Evolutionary conservation across 2,329 filamentous ascomycete genomes (phyloP).

Genomic region (Corynespora cassiicola): DNA sequence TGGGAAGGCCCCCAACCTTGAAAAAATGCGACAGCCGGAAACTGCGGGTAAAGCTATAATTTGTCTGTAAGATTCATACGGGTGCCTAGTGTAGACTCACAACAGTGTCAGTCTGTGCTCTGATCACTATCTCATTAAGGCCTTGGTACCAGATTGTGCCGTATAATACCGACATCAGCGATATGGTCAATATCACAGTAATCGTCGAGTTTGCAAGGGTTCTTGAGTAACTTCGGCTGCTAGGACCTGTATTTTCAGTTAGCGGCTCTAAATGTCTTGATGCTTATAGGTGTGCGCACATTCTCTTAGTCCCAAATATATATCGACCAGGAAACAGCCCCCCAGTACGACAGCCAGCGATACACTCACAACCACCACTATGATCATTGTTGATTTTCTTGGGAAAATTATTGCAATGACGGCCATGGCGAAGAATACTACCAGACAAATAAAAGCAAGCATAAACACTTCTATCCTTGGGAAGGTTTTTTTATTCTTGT

Average conservation of each 20-base stretch:
- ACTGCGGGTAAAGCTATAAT: constrained; percentile 3
- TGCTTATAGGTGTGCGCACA: too few species aligned
- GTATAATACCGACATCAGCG: constrained; percentile 8
- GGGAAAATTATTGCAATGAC: neutral
- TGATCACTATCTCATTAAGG: constrained; percentile 8
- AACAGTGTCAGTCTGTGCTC: constrained; percentile 5
- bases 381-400: neutral
- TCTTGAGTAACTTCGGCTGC: neutral
- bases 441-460: too few species aligned
- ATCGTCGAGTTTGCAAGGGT: constrained; percentile 1
- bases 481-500: too few species aligned
- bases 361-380: neutral
- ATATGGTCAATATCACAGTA: constrained; percentile 7
- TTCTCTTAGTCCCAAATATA: too few species aligned
- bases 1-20: constrained; percentile 1
- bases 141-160: constrained; percentile 7
- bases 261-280: too few species aligned
- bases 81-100: too few species aligned
- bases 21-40: constrained; percentile 11
- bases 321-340: neutral
- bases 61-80: neutral
- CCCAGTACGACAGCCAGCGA: neutral
- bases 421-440: neutral
- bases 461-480: too few species aligned
- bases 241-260: too few species aligned